Percentiles rank a stretch among this genome's conserved stretches.
Conservation (phyloP, 2,329 filamentous ascomycete genomes). For the Xylariaceae sp. region DNA sequence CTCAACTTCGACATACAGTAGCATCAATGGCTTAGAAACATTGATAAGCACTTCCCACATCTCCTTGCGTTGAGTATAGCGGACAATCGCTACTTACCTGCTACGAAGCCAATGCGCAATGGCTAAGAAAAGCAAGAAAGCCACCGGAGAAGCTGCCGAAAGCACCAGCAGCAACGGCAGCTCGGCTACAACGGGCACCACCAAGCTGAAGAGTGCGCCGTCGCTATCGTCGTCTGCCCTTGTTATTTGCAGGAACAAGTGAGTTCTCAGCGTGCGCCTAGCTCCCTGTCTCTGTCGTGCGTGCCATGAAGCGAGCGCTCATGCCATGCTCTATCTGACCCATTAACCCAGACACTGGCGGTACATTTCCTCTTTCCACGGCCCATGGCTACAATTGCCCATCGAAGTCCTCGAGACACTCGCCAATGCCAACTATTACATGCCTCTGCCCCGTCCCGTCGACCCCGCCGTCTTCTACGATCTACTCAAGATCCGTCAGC, state of each 20-base stretch:
- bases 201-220: conserved; percentile 11
- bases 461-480: conserved; percentile 81
- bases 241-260: conserved; percentile 67
- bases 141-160: conserved; percentile 16
- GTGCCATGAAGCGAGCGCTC: conserved; percentile 5
- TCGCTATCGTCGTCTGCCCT: conserved; percentile 45
- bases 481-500: conserved; percentile 73
- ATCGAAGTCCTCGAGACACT: conserved; percentile 75
- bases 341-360: conserved; percentile 65
- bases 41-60: no score
- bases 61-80: no score
- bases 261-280: conserved; percentile 34
- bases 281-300: not conserved
- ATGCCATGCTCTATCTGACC: conserved; percentile 6
- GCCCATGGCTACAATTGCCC: conserved; percentile 77
- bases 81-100: not conserved
- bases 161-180: conserved; percentile 17
- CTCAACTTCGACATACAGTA: no score
- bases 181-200: no score
- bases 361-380: conserved; percentile 79
- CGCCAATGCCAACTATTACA: conserved; percentile 75
- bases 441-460: conserved; percentile 70
- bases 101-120: conserved; percentile 31
- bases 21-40: no score
- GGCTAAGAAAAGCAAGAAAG: conserved; percentile 47